phyloP scores from a whole-genome alignment of 495 filamentous ascomycete species.

The Geopyxis carbonaria region DNA sequence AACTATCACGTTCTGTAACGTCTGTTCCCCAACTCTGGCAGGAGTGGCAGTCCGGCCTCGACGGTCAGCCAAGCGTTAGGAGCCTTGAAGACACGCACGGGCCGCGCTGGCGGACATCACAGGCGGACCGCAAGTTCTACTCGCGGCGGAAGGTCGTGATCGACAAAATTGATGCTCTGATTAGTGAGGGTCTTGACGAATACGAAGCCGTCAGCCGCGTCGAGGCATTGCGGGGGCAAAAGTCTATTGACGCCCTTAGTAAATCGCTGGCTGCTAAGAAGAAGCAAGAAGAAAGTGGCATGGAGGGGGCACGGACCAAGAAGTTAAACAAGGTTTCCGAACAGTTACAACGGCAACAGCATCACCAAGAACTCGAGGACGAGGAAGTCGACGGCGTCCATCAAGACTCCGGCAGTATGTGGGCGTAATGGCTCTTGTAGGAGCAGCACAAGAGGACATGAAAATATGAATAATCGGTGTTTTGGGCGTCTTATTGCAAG shows the following conservation, averaged over 20 bases:
- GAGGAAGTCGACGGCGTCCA: too few species aligned
- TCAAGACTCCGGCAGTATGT: too few species aligned
- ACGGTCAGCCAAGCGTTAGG: conserved; percentile 12
- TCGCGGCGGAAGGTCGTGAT: conserved; percentile 23
- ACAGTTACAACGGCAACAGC: too few species aligned
- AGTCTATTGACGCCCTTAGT: conserved; percentile 19
- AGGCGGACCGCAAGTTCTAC: conserved; percentile 22
- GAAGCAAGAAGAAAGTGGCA: conserved; percentile 7
- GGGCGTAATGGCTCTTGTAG: too few species aligned
- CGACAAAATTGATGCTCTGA: conserved; percentile 20
- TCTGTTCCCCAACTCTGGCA: conserved; percentile 19
- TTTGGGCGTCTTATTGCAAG: too few species aligned
- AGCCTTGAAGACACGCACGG: conserved; percentile 18
- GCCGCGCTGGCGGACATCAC: conserved; percentile 18
- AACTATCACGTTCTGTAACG: conserved; percentile 19
- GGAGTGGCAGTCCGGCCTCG: conserved; percentile 17
- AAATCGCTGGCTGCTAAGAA: conserved; percentile 20
- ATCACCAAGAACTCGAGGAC: too few species aligned
- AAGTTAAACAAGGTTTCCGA: too few species aligned
- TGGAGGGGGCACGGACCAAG: too few species aligned
- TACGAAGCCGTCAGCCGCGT: conserved; percentile 15
- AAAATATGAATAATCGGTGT: too few species aligned
- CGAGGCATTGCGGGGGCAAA: conserved; percentile 14
- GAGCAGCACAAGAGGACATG: too few species aligned
- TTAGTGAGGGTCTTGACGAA: conserved; percentile 8